Percentiles rank a stretch among this genome's conserved stretches.
Conservation (phyloP, 1,284 basidiomycete genomes). For the Puccinia triticina region DNA sequence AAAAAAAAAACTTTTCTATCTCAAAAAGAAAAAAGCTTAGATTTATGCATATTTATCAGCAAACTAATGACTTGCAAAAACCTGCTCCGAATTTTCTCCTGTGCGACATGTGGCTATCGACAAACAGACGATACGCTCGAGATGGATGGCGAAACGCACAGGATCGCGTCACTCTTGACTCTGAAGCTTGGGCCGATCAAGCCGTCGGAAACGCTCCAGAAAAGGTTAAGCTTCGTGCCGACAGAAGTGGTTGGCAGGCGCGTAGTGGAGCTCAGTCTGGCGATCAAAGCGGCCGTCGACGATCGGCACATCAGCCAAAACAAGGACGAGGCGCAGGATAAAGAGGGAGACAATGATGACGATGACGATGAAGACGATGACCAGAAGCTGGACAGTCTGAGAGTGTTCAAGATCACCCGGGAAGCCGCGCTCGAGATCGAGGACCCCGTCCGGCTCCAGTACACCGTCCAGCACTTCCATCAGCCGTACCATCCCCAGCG, state of each 20-base stretch:
- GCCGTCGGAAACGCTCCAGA: background rate
- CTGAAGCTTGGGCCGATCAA: background rate
- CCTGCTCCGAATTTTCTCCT: background rate
- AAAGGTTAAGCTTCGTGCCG: background rate
- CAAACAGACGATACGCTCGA: background rate
- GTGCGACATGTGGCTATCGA: background rate
- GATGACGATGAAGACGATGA: slow-evolving; percentile 5
- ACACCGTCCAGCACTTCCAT: background rate
- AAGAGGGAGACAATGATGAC: background rate
- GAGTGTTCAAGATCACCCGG: background rate
- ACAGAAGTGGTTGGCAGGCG: background rate
- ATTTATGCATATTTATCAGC: background rate
- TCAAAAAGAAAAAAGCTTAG: background rate
- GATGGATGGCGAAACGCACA: slow-evolving; percentile 12
- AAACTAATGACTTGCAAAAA: background rate
- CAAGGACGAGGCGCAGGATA: background rate
- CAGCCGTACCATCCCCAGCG: background rate
- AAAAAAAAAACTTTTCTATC: no score
- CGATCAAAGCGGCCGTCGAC: background rate
- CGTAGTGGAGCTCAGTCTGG: background rate
- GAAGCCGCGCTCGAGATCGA: background rate
- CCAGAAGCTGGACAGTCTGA: slow-evolving; percentile 10
- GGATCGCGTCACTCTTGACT: no score
- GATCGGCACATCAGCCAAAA: background rate
- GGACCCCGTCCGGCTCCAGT: slow-evolving; percentile 10